Evolutionary conservation across 192 early-diverging fungal species (phyloP).

Genomic region (Rhizoclosmatium globosum): DNA sequence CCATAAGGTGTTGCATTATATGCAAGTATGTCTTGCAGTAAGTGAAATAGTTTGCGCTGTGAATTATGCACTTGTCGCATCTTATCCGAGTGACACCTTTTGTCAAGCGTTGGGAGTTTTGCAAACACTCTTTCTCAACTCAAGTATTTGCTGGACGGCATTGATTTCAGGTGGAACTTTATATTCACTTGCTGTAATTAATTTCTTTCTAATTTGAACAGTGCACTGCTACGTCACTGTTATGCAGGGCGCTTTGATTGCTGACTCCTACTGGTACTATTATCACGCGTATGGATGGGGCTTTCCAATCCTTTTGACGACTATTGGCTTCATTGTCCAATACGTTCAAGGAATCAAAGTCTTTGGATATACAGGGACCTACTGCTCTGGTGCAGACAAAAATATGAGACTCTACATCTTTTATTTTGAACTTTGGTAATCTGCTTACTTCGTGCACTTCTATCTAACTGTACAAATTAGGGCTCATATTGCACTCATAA

Average conservation of each 20-base stretch:
- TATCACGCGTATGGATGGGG: too few relatives aligned
- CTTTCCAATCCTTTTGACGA: too few relatives aligned
- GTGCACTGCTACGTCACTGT: background rate
- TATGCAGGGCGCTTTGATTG: too few relatives aligned
- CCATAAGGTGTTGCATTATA: background rate
- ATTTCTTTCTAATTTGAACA: background rate
- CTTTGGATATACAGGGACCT: background rate
- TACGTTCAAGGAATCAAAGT: background rate
- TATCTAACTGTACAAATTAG: too few relatives aligned
- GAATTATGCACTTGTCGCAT: slow-evolving; percentile 12
- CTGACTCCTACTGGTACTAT: too few relatives aligned
- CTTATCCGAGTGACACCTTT: background rate
- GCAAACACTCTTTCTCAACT: background rate
- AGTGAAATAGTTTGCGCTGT: background rate
- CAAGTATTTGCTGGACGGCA: slow-evolving; percentile 7
- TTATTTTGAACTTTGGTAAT: too few relatives aligned
- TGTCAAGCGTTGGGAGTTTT: background rate
- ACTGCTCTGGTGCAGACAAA: too few relatives aligned
- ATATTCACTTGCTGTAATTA: background rate
- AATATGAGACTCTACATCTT: too few relatives aligned
- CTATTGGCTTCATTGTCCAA: background rate
- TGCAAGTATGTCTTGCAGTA: background rate
- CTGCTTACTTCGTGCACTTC: too few relatives aligned
- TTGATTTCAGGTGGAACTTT: slow-evolving; percentile 2
- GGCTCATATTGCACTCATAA: too few relatives aligned